phyloP scores from a whole-genome alignment of 139 green algal genomes.

The Dunaliella primolecta region DNA sequence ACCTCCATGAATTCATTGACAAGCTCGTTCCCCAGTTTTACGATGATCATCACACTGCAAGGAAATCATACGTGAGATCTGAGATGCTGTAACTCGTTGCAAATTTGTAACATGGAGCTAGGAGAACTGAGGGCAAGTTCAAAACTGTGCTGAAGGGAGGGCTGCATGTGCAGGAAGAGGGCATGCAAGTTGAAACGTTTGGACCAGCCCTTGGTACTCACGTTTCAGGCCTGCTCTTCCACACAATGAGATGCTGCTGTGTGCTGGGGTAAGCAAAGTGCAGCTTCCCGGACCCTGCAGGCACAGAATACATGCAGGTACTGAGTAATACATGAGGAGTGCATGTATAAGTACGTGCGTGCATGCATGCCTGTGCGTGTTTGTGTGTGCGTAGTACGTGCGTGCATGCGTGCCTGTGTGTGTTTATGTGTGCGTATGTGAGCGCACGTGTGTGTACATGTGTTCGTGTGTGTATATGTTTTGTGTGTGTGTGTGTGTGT shows the following conservation, averaged over 20 bases:
- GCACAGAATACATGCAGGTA: neutral
- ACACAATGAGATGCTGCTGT: constrained; percentile 97
- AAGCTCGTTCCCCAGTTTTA: constrained; percentile 91
- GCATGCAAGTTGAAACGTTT: neutral
- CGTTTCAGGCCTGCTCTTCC: constrained; percentile 77
- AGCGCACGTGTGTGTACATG: too few species aligned
- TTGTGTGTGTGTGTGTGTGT: neutral
- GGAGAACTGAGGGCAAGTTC: neutral
- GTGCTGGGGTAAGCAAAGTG: constrained; percentile 87
- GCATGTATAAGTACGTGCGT: neutral
- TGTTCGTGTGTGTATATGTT: too few species aligned
- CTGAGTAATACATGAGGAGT: neutral
- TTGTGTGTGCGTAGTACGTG: too few species aligned
- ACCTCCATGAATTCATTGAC: constrained; percentile 61
- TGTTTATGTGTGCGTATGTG: too few species aligned
- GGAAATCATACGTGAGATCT: too few species aligned
- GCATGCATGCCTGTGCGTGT: too few species aligned
- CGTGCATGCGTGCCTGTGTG: too few species aligned
- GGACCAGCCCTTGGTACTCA: constrained; percentile 29
- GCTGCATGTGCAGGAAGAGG: neutral
- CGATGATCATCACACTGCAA: constrained; percentile 89
- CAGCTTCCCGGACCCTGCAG: constrained; percentile 69
- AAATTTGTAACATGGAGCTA: too few species aligned
- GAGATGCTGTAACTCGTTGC: too few species aligned
- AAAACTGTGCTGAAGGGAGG: neutral